Conservation (phyloP, 305 asterid species). For the Nicotiana rustica region DNA sequence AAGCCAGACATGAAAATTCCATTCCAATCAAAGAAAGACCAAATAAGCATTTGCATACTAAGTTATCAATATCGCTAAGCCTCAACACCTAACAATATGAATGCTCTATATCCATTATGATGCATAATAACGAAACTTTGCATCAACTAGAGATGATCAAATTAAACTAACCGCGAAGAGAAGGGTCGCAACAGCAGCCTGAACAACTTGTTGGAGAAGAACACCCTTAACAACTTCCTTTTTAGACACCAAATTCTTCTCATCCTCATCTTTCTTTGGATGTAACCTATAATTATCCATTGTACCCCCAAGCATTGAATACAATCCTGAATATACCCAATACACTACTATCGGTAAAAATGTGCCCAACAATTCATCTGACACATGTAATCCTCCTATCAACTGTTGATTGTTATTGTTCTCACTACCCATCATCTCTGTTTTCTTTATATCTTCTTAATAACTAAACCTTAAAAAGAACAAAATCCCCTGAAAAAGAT, state of each 20-base stretch:
- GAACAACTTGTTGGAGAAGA: conserved; percentile 88
- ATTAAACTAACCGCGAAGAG: conserved; percentile 72
- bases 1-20: neutral
- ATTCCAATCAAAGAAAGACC: neutral
- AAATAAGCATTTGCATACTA: neutral
- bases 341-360: conserved; percentile 71
- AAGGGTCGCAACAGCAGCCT: conserved; percentile 77
- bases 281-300: conserved; percentile 75
- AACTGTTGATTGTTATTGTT: conserved; percentile 44
- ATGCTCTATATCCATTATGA: neutral
- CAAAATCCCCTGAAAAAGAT: neutral
- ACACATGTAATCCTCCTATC: conserved; percentile 45
- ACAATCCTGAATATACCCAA: conserved; percentile 85
- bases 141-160: neutral
- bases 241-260: conserved; percentile 84
- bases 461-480: neutral
- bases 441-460: neutral
- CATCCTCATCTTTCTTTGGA: conserved; percentile 79
- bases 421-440: conserved; percentile 30
- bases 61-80: neutral
- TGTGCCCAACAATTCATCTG: conserved; percentile 89
- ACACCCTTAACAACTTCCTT: conserved; percentile 84
- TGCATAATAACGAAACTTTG: neutral
- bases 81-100: neutral
- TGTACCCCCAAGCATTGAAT: conserved; percentile 64